A percentile compares a stretch with the other conserved stretches of the same genome.
Evolutionary conservation across 2,329 filamentous ascomycete species (phyloP).

Genomic region (Penicillium sp.): DNA sequence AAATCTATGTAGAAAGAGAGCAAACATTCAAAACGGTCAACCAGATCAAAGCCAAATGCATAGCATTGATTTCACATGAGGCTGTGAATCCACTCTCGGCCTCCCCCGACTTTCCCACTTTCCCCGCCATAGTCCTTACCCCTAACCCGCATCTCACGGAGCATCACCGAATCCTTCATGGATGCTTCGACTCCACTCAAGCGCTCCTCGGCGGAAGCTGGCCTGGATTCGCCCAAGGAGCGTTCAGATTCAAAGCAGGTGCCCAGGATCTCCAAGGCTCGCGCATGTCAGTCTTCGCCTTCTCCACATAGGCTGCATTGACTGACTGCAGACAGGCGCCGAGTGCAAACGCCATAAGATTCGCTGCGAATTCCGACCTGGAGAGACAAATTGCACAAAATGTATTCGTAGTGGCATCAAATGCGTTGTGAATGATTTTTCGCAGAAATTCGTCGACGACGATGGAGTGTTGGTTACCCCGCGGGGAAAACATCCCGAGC

Average conservation of each 20-base stretch:
- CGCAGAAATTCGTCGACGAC: slow-evolving; percentile 52
- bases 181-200: slow-evolving; percentile 29
- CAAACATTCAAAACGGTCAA: background rate
- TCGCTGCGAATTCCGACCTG: slow-evolving; percentile 49
- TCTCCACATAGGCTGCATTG: slow-evolving; percentile 6
- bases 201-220: slow-evolving; percentile 35
- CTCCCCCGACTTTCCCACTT: slow-evolving; percentile 6
- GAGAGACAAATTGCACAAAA: slow-evolving; percentile 46
- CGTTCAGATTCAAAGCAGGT: slow-evolving; percentile 22
- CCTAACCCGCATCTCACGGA: slow-evolving; percentile 20
- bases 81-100: background rate
- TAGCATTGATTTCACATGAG: background rate
- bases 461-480: slow-evolving; percentile 45
- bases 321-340: slow-evolving; percentile 30
- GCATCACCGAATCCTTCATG: slow-evolving; percentile 22
- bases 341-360: slow-evolving; percentile 54
- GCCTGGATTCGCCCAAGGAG: slow-evolving; percentile 28
- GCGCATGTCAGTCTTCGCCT: slow-evolving; percentile 34
- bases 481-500: background rate
- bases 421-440: slow-evolving; percentile 53
- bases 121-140: slow-evolving; percentile 13
- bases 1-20: background rate
- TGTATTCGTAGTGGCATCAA: slow-evolving; percentile 49
- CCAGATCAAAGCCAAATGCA: background rate
- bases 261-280: slow-evolving; percentile 40